Base-by-base conservation (phyloP, 2,329 filamentous ascomycete genomes). In the Botryotinia narcissicola region DNA sequence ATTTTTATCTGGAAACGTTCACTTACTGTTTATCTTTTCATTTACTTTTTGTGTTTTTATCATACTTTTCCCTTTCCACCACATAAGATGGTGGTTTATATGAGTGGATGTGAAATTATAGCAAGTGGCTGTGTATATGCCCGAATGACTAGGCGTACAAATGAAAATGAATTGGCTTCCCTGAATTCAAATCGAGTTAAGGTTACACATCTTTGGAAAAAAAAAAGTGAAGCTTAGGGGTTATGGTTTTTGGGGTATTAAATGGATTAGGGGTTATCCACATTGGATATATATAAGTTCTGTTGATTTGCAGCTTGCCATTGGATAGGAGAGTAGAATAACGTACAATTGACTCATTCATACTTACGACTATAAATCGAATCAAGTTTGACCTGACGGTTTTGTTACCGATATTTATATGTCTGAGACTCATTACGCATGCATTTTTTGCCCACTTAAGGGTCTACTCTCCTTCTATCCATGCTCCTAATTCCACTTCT, bases 1-100 rank as follows among this genome's bases (percentile, higher is more conserved):
- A 0, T 5, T 5, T 48, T 12, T 12, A 25, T 4, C 0, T 40
- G 9, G 20, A 22, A 9, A 12, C 10, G 1, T 12, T 48, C 4
- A 25, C 22, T 48, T 1, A 25, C 9, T 25, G 1, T 0, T 25
- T 25, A 5, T 48, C 46, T 48, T 4, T 48, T 25, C 2, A 48
- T 48, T 12, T 25, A 12, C 0, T 48, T 12, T 48, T 25, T 25
- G 4, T 4, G 22, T 4, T 1, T 48, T 22, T 12, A 48, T 25
- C 4, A 9, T 12, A 48, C 4, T 25, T 48, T 25, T 12, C 22
- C 46, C 10, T 4, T 12, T 48, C 22, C 4, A 48, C 3, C 22
- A 5, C 9, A 12, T 48, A 12, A 4, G 46, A 25, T 25, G 22
- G 3, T 48, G 46, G 25, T 48, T 22, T 25, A 25, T 4, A 48